Conservation (phyloP, 345 rosid genomes). For the Euphorbia pulcherrima region DNA sequence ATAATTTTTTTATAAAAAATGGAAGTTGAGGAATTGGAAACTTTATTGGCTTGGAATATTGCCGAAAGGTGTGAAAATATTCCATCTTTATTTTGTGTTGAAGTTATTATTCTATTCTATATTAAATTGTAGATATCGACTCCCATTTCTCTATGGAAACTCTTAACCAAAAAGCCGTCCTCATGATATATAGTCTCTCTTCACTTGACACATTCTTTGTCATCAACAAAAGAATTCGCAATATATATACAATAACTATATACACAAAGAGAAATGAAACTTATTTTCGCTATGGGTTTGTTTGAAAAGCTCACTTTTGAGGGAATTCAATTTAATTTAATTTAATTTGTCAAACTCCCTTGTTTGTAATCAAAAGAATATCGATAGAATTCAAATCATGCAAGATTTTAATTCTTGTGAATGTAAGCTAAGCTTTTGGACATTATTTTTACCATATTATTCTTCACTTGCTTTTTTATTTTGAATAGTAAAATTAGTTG, state of each 20-base stretch:
- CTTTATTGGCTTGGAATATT: neutral
- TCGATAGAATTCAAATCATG: too few relatives aligned
- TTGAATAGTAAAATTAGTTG: too few relatives aligned
- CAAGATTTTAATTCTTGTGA: too few relatives aligned
- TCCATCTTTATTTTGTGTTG: too few relatives aligned
- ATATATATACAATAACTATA: neutral
- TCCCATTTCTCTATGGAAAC: neutral
- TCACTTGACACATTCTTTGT: neutral
- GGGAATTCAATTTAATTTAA: too few relatives aligned
- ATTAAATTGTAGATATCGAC: conserved; percentile 16
- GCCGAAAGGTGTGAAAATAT: conserved; percentile 15
- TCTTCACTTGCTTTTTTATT: too few relatives aligned
- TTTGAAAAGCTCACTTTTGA: too few relatives aligned
- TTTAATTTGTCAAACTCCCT: too few relatives aligned
- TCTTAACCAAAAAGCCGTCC: conserved; percentile 6
- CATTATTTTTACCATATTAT: too few relatives aligned
- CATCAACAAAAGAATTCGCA: neutral
- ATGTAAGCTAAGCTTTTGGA: too few relatives aligned
- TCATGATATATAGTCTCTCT: neutral
- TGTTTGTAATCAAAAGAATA: too few relatives aligned
- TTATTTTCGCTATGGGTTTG: neutral
- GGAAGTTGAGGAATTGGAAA: neutral
- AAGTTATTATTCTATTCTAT: neutral
- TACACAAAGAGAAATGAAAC: conserved; percentile 12
- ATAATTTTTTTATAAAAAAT: too few relatives aligned